These are phyloP conservation scores for Ananas comosus DNA, from an alignment of 176 grass and related monocot genomes.

Conservation along the genomic window DNA sequence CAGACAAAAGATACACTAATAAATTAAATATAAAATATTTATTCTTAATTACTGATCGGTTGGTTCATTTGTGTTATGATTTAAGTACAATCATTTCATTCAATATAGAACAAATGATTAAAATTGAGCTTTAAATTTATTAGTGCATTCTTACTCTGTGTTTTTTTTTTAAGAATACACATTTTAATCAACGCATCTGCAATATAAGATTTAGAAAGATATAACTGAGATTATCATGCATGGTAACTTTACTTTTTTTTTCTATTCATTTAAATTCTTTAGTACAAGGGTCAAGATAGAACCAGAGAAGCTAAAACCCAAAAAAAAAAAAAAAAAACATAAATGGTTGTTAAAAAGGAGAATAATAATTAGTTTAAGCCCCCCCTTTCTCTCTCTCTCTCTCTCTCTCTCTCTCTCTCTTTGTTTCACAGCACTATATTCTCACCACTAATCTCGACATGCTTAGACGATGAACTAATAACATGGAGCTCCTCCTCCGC, in stretches of 20 bases:
- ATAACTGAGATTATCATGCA: not conserved
- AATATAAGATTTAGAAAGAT: not conserved
- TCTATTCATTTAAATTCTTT: not conserved
- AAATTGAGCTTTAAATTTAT: no score
- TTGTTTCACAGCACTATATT: not conserved
- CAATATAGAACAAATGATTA: no score
- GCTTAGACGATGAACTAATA: conserved; percentile 4
- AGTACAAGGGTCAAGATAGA: not conserved
- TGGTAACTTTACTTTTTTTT: not conserved
- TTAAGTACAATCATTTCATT: no score
- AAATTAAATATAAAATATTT: not conserved
- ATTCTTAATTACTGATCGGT: not conserved
- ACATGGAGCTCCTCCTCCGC: not conserved
- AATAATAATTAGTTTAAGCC: not conserved
- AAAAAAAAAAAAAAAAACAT: not conserved
- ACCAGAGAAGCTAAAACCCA: not conserved
- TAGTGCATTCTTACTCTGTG: no score
- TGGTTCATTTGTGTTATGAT: no score
- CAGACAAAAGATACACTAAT: not conserved
- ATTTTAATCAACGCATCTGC: not conserved
- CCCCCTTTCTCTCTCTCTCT: not conserved
- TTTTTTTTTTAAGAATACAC: no score
- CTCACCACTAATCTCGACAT: conserved; percentile 8
- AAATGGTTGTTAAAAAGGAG: not conserved
- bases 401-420: not conserved